These are phyloP conservation scores for Xylaria digitata DNA, from an alignment of 2,329 filamentous ascomycete genomes.

Conservation along the genomic window DNA sequence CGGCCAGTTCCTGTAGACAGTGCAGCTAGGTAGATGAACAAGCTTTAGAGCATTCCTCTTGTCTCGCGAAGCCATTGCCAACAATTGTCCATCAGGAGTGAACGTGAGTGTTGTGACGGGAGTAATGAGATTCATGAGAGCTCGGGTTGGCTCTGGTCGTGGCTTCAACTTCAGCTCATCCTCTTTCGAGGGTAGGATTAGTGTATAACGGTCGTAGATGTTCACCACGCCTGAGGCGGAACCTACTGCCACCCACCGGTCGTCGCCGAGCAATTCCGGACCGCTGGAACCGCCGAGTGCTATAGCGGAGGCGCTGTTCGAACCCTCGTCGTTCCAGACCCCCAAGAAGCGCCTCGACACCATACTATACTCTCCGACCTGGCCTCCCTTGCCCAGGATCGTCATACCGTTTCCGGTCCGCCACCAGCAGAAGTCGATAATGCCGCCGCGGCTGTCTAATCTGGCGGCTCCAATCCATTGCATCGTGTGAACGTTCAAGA, in stretches of 20 bases:
- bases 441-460: constrained; percentile 82
- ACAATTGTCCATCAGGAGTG: constrained; percentile 87
- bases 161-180: constrained; percentile 67
- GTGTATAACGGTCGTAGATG: constrained; percentile 84
- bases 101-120: constrained; percentile 83
- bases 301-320: constrained; percentile 84
- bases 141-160: constrained; percentile 76
- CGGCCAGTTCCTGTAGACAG: constrained; percentile 97
- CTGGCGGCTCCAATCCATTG: constrained; percentile 90
- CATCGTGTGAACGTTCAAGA: constrained; percentile 81
- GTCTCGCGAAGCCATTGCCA: constrained; percentile 86
- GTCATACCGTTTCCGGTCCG: constrained; percentile 82
- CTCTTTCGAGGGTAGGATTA: constrained; percentile 58
- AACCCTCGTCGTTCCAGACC: constrained; percentile 91
- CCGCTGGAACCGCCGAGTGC: constrained; percentile 78
- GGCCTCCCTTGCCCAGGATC: constrained; percentile 85
- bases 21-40: constrained; percentile 90
- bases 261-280: constrained; percentile 73
- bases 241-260: constrained; percentile 90
- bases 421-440: constrained; percentile 96
- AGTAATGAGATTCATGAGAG: constrained; percentile 88
- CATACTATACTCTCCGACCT: constrained; percentile 89
- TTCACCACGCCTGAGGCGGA: constrained; percentile 90
- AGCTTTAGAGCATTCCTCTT: constrained; percentile 90
- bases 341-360: constrained; percentile 75